Percentiles rank a stretch among this genome's conserved stretches.
These are phyloP conservation scores for Gentiana dahurica DNA, from an alignment of 257 asterid genomes.

Conservation along the genomic window DNA sequence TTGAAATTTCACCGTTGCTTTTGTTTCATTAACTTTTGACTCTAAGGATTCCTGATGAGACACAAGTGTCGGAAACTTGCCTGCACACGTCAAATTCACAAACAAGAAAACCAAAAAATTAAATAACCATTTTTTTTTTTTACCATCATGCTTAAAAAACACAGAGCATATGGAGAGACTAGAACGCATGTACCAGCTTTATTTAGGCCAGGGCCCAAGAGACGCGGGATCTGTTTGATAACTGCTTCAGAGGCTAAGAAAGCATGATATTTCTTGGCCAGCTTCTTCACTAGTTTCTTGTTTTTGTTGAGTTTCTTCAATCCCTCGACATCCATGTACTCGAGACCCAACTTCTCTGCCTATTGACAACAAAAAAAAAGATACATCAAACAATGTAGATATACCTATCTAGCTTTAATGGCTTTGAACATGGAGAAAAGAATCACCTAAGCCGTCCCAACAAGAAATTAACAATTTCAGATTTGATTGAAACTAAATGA, in stretches of 20 bases:
- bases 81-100: constrained; percentile 4
- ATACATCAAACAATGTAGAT: not conserved
- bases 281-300: constrained; percentile 26
- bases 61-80: constrained; percentile 28
- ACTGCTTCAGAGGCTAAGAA: constrained; percentile 33
- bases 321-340: constrained; percentile 27
- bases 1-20: constrained; percentile 28
- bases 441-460: no score
- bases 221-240: constrained; percentile 32
- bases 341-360: constrained; percentile 27
- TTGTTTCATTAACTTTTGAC: constrained; percentile 24
- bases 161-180: no score
- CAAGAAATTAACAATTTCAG: no score
- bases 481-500: no score
- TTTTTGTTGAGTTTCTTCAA: constrained; percentile 27
- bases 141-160: not conserved
- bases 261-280: constrained; percentile 32
- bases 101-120: not conserved
- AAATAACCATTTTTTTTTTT: no score
- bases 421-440: no score
- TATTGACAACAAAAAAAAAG: not conserved
- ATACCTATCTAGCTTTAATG: no score
- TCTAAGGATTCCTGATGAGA: constrained; percentile 26
- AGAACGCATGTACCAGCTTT: constrained; percentile 20
- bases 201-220: constrained; percentile 29